phyloP scores from a whole-genome alignment of 169 alveolate genomes.

The Eimeria maxima region DNA sequence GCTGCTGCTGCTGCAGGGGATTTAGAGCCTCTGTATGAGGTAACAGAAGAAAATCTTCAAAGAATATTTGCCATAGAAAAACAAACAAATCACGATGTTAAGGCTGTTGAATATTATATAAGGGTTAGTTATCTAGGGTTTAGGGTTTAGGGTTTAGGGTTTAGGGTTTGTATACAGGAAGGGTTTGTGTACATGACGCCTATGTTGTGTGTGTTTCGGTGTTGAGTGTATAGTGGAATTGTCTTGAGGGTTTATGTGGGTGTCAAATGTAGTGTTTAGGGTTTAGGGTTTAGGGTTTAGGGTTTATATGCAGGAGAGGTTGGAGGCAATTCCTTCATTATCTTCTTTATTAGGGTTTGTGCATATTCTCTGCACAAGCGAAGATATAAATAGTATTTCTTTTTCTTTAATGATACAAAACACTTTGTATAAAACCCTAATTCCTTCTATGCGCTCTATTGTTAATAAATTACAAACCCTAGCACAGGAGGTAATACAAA shows the following conservation, averaged over 20 bases:
- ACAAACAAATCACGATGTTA: conserved; percentile 79
- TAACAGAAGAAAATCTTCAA: background rate
- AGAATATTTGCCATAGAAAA: conserved; percentile 32
- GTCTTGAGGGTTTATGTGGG: no score
- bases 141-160: conserved; percentile 39
- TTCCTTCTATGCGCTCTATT: background rate
- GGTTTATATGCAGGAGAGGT: background rate
- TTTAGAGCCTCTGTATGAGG: background rate
- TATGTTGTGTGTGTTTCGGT: background rate
- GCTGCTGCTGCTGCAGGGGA: background rate
- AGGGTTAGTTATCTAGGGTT: conserved; percentile 26
- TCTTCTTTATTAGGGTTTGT: background rate
- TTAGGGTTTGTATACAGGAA: conserved; percentile 10
- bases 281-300: conserved; percentile 39
- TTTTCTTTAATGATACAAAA: background rate
- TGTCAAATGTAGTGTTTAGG: background rate
- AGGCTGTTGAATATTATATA: conserved; percentile 70
- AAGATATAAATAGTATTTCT: background rate
- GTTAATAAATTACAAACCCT: background rate
- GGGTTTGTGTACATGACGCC: no score
- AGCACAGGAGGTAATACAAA: background rate
- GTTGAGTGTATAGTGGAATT: conserved; percentile 11
- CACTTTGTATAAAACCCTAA: no score
- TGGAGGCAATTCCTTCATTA: background rate
- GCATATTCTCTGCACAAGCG: background rate